Evolutionary conservation across 495 filamentous ascomycete species (phyloP).

Genomic region (Xylaria venustula): DNA sequence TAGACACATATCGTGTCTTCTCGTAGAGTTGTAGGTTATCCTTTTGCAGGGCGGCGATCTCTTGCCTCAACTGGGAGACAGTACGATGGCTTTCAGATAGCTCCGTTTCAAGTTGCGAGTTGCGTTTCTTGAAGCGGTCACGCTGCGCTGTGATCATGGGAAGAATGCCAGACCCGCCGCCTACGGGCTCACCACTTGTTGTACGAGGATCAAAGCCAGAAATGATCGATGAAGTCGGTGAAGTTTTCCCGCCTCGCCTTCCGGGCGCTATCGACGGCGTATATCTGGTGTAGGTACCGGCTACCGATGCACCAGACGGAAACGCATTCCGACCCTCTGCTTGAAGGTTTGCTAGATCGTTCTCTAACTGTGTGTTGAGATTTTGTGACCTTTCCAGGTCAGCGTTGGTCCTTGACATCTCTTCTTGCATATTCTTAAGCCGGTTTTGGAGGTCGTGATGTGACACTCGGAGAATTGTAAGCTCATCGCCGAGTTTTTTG

Average conservation of each 20-base stretch:
- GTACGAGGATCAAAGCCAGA: slow-evolving; percentile 80
- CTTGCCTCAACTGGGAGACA: slow-evolving; percentile 83
- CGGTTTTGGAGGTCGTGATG: slow-evolving; percentile 86
- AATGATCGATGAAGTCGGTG: slow-evolving; percentile 96
- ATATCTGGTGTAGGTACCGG: slow-evolving; percentile 88
- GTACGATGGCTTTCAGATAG: slow-evolving; percentile 77
- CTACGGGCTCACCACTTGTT: slow-evolving; percentile 68
- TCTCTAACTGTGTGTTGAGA: slow-evolving; percentile 85
- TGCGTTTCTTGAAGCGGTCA: slow-evolving; percentile 97
- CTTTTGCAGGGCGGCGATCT: slow-evolving; percentile 88
- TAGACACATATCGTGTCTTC: slow-evolving; percentile 94
- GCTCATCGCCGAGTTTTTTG: slow-evolving; percentile 91
- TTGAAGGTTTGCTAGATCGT: slow-evolving; percentile 85
- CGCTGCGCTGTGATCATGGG: slow-evolving; percentile 98
- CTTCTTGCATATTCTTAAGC: slow-evolving; percentile 76
- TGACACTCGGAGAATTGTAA: slow-evolving; percentile 89
- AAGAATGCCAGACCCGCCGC: slow-evolving; percentile 85
- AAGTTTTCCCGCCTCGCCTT: slow-evolving; percentile 65
- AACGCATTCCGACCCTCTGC: slow-evolving; percentile 79
- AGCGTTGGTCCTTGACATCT: slow-evolving; percentile 76
- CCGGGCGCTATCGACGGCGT: slow-evolving; percentile 68
- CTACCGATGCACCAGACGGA: slow-evolving; percentile 84
- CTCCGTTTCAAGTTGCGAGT: slow-evolving; percentile 86
- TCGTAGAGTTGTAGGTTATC: slow-evolving; percentile 97
- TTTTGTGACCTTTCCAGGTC: slow-evolving; percentile 83